Evolutionary conservation across 1,139 yeast species (phyloP).

Genomic region (Hansenula sp.): DNA sequence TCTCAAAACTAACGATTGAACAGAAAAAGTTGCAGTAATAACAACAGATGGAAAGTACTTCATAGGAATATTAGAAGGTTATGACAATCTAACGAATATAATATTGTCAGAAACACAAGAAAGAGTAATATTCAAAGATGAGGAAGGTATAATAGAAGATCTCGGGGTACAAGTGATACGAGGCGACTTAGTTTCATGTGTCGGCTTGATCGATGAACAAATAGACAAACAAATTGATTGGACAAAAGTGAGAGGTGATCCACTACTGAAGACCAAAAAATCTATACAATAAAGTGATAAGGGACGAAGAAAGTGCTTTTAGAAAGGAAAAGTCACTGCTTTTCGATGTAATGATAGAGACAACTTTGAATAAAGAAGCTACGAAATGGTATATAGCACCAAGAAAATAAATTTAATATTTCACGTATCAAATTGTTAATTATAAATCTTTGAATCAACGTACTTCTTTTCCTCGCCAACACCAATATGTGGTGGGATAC

Average conservation of each 20-base stretch:
- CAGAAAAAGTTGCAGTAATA: conserved; percentile 53
- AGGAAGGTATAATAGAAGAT: conserved; percentile 47
- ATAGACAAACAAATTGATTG: conserved; percentile 52
- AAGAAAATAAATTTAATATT: background rate
- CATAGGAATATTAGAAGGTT: conserved; percentile 71
- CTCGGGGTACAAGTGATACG: conserved; percentile 69
- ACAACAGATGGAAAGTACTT: conserved; percentile 82
- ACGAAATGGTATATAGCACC: background rate
- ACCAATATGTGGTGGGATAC: conserved; percentile 43
- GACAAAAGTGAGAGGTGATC: conserved; percentile 36
- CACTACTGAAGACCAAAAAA: conserved; percentile 18
- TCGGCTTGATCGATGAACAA: conserved; percentile 65
- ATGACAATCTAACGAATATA: conserved; percentile 75
- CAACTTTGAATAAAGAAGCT: background rate
- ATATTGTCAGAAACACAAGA: conserved; percentile 62
- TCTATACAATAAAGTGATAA: conserved; percentile 11
- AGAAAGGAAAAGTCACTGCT: background rate
- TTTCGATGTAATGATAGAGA: no score
- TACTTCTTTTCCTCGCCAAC: conserved; percentile 32
- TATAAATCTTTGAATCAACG: conserved; percentile 20
- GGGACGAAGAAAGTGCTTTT: background rate
- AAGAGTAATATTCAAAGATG: conserved; percentile 33
- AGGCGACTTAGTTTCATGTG: conserved; percentile 78
- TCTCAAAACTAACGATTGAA: conserved; percentile 7
- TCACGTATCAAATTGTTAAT: conserved; percentile 5